These are phyloP conservation scores for Kwoniella pini DNA, from an alignment of 768 basidiomycete species.

Conservation along the genomic window DNA sequence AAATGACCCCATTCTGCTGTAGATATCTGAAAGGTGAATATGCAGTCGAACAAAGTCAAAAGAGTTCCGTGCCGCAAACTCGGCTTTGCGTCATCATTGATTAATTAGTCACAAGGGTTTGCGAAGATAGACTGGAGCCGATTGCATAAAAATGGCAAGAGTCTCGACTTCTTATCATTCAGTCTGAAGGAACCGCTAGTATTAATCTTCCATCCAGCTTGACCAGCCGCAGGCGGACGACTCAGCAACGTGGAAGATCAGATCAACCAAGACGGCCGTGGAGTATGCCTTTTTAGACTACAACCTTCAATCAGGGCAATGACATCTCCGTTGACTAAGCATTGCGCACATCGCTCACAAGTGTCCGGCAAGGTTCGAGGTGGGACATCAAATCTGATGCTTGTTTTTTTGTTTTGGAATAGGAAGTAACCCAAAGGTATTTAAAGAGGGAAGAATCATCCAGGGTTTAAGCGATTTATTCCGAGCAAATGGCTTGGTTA, in stretches of 20 bases:
- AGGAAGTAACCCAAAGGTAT: not conserved
- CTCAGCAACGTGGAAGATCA: not conserved
- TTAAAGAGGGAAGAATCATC: not conserved
- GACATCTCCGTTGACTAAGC: not conserved
- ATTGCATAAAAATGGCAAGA: not conserved
- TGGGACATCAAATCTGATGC: too few relatives aligned
- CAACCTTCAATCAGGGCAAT: not conserved
- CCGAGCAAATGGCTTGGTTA: conserved; percentile 15
- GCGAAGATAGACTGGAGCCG: not conserved
- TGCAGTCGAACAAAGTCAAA: too few relatives aligned
- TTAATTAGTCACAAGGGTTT: not conserved
- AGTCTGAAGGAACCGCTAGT: not conserved
- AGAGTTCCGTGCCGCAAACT: too few relatives aligned
- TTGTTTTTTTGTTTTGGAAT: too few relatives aligned
- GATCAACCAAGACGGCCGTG: not conserved
- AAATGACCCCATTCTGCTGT: too few relatives aligned
- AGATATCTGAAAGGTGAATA: not conserved
- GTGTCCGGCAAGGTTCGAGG: too few relatives aligned
- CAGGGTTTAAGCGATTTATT: conserved; percentile 12
- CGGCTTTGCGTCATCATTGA: too few relatives aligned
- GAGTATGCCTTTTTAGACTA: not conserved
- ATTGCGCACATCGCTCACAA: not conserved
- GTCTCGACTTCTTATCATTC: not conserved
- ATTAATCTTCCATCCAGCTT: too few relatives aligned
- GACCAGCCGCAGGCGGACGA: too few relatives aligned